phyloP scores from a whole-genome alignment of 345 rosid genomes.

The Alliaria petiolata region DNA sequence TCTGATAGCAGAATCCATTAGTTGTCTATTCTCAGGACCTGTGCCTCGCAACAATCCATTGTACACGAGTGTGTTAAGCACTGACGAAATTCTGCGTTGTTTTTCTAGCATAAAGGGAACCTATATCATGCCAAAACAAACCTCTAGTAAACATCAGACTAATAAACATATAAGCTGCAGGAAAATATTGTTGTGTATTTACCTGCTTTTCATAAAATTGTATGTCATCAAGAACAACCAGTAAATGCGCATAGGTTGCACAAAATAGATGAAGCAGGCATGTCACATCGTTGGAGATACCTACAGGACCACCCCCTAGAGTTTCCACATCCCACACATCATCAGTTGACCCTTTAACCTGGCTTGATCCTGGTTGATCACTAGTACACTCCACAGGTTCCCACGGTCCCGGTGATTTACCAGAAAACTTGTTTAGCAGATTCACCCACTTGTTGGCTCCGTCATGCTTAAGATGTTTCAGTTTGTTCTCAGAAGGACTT shows the following conservation, averaged over 20 bases:
- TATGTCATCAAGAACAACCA: slow-evolving; percentile 95
- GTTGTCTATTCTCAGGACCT: slow-evolving; percentile 50
- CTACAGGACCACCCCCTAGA: slow-evolving; percentile 66
- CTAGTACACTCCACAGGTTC: slow-evolving; percentile 31
- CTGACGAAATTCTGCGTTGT: slow-evolving; percentile 72
- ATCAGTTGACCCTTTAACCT: slow-evolving; percentile 38
- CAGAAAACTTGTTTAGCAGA: slow-evolving; percentile 67
- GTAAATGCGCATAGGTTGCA: slow-evolving; percentile 84
- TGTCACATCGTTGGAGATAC: slow-evolving; percentile 62
- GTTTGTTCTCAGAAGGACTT: slow-evolving; percentile 38
- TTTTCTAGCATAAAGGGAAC: slow-evolving; percentile 80
- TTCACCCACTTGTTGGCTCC: slow-evolving; percentile 65
- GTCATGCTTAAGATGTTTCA: slow-evolving; percentile 50
- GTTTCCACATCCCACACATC: slow-evolving; percentile 72
- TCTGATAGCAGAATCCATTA: slow-evolving; percentile 81
- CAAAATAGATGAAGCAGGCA: slow-evolving; percentile 87
- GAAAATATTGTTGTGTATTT: slow-evolving; percentile 18
- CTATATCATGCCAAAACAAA: slow-evolving; percentile 41
- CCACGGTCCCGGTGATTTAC: slow-evolving; percentile 56
- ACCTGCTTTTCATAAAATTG: slow-evolving; percentile 99
- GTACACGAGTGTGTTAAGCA: slow-evolving; percentile 87
- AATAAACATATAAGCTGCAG: slow-evolving; percentile 6
- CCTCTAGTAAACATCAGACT: slow-evolving; percentile 14
- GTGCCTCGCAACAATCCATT: slow-evolving; percentile 55
- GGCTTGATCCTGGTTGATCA: slow-evolving; percentile 38